A percentile compares a stretch with the other conserved stretches of the same genome.
Evolutionary conservation across 78 protist genomes (phyloP).

Genomic region (Pelomyxa schiedti): DNA sequence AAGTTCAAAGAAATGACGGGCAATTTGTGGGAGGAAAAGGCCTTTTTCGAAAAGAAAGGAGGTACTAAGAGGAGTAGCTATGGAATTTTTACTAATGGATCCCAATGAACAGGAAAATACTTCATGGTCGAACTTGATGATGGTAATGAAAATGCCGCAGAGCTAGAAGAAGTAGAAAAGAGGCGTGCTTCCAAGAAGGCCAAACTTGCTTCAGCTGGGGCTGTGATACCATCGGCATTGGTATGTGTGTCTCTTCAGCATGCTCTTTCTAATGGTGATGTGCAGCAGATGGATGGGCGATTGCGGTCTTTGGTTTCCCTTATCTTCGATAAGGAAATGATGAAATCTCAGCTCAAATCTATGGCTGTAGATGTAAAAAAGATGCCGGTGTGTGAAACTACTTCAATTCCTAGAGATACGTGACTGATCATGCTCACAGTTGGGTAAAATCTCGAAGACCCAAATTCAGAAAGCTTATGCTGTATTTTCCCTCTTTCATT

Average conservation of each 20-base stretch:
- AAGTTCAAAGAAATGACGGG: constrained; percentile 25
- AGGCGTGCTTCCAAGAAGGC: neutral
- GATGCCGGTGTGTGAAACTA: no score
- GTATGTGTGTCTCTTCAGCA: neutral
- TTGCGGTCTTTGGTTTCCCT: constrained; percentile 9
- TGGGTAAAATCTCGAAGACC: constrained; percentile 61
- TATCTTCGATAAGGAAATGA: constrained; percentile 56
- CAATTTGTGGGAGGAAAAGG: constrained; percentile 21
- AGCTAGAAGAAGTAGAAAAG: constrained; percentile 7
- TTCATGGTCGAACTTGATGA: constrained; percentile 34
- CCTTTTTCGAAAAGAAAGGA: constrained; percentile 25
- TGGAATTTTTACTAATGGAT: neutral
- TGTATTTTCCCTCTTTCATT: constrained; percentile 31
- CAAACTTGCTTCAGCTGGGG: neutral
- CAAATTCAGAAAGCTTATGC: constrained; percentile 56
- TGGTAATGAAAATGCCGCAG: constrained; percentile 40
- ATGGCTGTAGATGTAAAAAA: constrained; percentile 48
- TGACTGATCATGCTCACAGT: no score
- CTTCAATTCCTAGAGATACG: no score
- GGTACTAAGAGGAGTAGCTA: constrained; percentile 1
- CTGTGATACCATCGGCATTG: neutral
- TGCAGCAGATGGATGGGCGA: constrained; percentile 15
- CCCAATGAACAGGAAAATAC: neutral
- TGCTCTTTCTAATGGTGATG: neutral
- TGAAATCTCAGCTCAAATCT: constrained; percentile 39